Evolutionary conservation across 2,329 filamentous ascomycete genomes (phyloP), one percentile per base, ranked within the genome.

Genomic region (Didymella lethalis): DNA sequence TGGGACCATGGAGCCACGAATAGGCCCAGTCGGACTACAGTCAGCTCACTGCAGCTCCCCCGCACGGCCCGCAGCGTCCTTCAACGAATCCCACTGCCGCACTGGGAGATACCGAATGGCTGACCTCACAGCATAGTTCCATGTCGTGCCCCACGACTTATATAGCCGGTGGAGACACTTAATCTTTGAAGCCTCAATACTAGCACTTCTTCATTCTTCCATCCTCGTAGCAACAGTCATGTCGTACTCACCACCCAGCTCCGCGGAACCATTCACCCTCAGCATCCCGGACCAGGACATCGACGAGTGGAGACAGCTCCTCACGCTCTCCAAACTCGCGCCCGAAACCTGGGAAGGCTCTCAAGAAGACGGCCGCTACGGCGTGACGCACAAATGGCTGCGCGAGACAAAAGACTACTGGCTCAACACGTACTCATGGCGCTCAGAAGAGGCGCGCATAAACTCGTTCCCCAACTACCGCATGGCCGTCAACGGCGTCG

Each of bases 381-480:
- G 74, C 12, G 73, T 77, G 8, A 69, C 71, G 0, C 71, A 60
- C 59, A 63, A 71, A 64, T 78, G 76, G 76, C 67, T 78, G 11
- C 57, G 64, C 25, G 59, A 73, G 4, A 58, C 75, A n/a, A 77
- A 77, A 53, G 68, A 76, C 44, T 71, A 76, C 62, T 78, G 75
- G 75, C 66, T 76, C 10, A 73, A 74, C 63, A 69, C 63, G 12
- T 77, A 80, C 66, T 68, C 75, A 40, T 75, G 78, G 78, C 68
- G 70, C 25, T 68, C 64, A 1, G 61, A 71, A 48, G 81, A 80
- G 63, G 73, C 73, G 29, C 68, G 73, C 43, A 82, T 85, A 68
- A 85, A 85, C 64, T 79, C 75, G 4, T 83, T 84, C 48, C 81
- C 83, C 12, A 83, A 86, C 67, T 86, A 81, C 70, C 81, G 73